These are phyloP conservation scores for Fimicolochytrium jonesii DNA, from an alignment of 192 early-diverging fungal species.

Conservation along the genomic window DNA sequence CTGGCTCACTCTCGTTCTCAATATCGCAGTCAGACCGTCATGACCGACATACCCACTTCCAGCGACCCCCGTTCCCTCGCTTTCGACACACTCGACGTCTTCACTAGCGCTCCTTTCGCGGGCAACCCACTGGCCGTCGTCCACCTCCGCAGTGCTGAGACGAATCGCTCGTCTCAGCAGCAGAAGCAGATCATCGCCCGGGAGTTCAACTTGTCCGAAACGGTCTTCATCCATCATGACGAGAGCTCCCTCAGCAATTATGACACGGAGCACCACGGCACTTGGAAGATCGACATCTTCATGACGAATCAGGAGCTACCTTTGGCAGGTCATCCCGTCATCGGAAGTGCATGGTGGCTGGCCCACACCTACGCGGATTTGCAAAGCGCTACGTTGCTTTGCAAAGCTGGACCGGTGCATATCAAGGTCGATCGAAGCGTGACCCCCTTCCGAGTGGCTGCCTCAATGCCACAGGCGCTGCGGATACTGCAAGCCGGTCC, in stretches of 20 bases:
- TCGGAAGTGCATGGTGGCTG: background rate
- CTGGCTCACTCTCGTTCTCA: too few species aligned
- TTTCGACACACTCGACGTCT: too few species aligned
- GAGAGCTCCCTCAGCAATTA: background rate
- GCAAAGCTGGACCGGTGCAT: background rate
- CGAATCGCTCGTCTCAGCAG: too few species aligned
- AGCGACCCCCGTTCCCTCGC: too few species aligned
- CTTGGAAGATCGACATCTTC: background rate
- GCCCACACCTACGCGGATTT: background rate
- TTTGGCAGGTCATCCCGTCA: background rate
- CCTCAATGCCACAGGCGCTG: too few species aligned
- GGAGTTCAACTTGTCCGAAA: background rate
- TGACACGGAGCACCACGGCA: background rate
- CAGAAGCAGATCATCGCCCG: background rate
- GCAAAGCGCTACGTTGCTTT: background rate
- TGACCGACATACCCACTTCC: too few species aligned
- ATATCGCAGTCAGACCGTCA: too few species aligned
- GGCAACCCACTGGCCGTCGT: background rate
- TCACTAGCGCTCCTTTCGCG: background rate
- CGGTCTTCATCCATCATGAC: background rate
- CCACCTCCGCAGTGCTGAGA: too few species aligned
- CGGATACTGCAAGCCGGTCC: too few species aligned
- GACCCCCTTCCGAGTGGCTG: too few species aligned
- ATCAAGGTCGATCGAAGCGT: too few species aligned
- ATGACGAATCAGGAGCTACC: background rate